These are phyloP conservation scores for Moricandia arvensis DNA, from an alignment of 345 rosid genomes.

Conservation along the genomic window DNA sequence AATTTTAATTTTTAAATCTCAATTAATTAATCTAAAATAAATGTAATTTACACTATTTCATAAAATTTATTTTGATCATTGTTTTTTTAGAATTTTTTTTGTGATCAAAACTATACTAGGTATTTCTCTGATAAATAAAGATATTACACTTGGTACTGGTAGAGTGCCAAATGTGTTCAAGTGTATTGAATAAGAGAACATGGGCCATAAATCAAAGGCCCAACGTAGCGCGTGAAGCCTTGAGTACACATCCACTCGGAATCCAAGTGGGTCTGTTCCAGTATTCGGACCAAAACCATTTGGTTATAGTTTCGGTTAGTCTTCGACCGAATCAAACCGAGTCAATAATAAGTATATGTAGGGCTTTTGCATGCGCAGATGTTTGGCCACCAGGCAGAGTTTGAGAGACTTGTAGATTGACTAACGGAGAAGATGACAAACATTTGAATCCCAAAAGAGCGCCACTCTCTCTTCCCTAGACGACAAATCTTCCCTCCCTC, in stretches of 20 bases:
- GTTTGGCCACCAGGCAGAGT: background rate
- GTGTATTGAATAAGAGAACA: background rate
- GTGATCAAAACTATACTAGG: too few relatives aligned
- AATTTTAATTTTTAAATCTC: too few relatives aligned
- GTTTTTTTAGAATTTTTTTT: too few relatives aligned
- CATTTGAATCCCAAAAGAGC: conserved; percentile 38
- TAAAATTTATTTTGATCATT: too few relatives aligned
- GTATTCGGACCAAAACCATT: background rate
- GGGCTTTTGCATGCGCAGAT: conserved; percentile 11
- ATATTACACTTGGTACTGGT: background rate
- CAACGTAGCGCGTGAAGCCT: background rate
- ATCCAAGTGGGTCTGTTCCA: background rate
- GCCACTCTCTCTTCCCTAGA: conserved; percentile 29
- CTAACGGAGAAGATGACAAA: conserved; percentile 31
- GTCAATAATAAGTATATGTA: background rate
- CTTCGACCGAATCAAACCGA: background rate
- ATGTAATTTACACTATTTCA: too few relatives aligned
- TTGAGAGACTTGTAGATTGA: conserved; percentile 26
- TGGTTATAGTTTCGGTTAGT: background rate
- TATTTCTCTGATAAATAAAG: background rate
- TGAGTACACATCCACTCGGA: too few relatives aligned
- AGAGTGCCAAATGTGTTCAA: background rate
- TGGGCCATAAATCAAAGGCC: background rate
- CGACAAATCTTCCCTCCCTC: too few relatives aligned
- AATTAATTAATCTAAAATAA: too few relatives aligned